Evolutionary conservation across 73 alveolate genomes (phyloP).

Genomic region (Effrenium voratum): DNA sequence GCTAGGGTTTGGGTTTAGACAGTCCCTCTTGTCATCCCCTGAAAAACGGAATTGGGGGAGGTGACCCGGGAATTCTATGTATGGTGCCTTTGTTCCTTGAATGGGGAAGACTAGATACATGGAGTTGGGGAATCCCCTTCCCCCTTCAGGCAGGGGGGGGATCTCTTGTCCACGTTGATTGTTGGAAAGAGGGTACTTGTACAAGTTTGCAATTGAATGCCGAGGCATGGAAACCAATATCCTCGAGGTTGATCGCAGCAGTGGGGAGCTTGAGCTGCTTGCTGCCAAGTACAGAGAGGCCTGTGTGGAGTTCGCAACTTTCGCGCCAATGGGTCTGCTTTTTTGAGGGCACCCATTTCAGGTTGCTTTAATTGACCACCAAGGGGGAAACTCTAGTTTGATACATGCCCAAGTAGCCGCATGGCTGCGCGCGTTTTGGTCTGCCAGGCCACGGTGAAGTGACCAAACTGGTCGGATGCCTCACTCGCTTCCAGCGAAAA

Average conservation of each 20-base stretch:
- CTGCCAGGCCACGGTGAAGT: not conserved
- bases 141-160: not conserved
- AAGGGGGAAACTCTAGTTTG: not conserved
- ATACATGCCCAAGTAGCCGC: not conserved
- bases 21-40: not conserved
- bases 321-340: not conserved
- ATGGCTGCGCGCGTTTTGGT: not conserved
- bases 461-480: not conserved
- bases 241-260: slow-evolving; percentile 41
- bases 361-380: not conserved
- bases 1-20: not conserved
- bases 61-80: too few species aligned
- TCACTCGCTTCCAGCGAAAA: not conserved
- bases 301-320: not conserved
- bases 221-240: slow-evolving; percentile 13
- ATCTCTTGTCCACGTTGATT: not conserved
- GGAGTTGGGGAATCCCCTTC: not conserved
- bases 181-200: not conserved
- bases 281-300: slow-evolving; percentile 45
- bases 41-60: not conserved
- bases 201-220: not conserved
- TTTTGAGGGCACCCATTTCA: not conserved
- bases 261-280: slow-evolving; percentile 45
- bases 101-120: not conserved
- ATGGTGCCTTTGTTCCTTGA: not conserved